Evolutionary conservation across 306 rosid genomes (phyloP).

Genomic region (Cicer cuneatum): DNA sequence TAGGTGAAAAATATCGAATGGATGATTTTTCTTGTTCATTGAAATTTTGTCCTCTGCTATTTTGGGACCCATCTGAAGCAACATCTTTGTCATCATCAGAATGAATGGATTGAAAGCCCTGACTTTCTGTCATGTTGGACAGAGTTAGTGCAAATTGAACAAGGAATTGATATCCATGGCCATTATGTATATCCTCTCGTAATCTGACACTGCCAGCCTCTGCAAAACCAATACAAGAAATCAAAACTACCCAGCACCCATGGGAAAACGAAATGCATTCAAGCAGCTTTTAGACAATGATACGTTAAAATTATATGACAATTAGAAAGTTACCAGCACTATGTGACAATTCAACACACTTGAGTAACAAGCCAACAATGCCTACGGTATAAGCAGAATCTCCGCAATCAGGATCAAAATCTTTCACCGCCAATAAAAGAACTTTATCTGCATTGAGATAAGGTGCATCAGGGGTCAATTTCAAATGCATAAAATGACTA

Average conservation of each 20-base stretch:
- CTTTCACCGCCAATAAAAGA: slow-evolving; percentile 89
- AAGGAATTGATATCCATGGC: slow-evolving; percentile 98
- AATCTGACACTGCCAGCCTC: slow-evolving; percentile 87
- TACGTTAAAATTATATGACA: slow-evolving; percentile 15
- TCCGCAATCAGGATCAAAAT: slow-evolving; percentile 85
- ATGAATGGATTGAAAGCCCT: slow-evolving; percentile 65
- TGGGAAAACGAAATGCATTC: slow-evolving; percentile 28
- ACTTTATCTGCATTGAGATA: slow-evolving; percentile 78
- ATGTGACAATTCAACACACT: slow-evolving; percentile 92
- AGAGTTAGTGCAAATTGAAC: slow-evolving; percentile 90
- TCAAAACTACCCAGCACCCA: slow-evolving; percentile 48
- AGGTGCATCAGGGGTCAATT: slow-evolving; percentile 38
- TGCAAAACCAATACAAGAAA: slow-evolving; percentile 56
- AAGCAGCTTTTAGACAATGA: slow-evolving; percentile 26
- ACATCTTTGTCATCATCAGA: slow-evolving; percentile 53
- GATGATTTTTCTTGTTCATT: slow-evolving; percentile 60
- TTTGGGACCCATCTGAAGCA: slow-evolving; percentile 56
- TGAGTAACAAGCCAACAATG: slow-evolving; percentile 94
- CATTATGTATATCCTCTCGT: slow-evolving; percentile 97
- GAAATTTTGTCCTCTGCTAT: slow-evolving; percentile 49
- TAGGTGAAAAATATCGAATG: slow-evolving; percentile 66
- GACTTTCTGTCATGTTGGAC: slow-evolving; percentile 64
- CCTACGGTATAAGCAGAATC: slow-evolving; percentile 97
- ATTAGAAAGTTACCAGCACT: slow-evolving; percentile 71
- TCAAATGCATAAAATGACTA: slow-evolving; percentile 37